Evolutionary conservation across 257 asterid species (phyloP), one percentile per base, ranked within the genome.

Genomic region (Gardenia jasminoides): DNA sequence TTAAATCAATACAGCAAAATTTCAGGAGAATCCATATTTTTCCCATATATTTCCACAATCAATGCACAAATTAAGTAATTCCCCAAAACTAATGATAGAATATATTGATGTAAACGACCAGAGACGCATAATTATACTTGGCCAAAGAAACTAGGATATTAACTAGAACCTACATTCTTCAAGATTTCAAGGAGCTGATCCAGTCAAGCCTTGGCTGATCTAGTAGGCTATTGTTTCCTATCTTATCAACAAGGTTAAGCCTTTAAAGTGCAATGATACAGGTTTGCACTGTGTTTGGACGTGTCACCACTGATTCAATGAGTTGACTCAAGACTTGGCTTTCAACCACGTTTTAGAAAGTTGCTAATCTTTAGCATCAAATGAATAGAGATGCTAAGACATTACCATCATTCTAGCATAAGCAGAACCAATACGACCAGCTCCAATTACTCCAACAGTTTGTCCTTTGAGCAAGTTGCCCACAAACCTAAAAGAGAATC

Each of bases 331-430:
- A 72, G 76, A n/a, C 76, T 39, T 30, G 17, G 58, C 1, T 26
- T 19, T 70, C 76, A 78, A 41, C 41, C 33, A 48, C 33, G 30
- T n/a, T 48, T 10, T 33, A 41, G 19, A 0, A 73, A 19, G 26
- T 20, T 54, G 67, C 43, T 54, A 24, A 61, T 20, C 19, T 36
- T 39, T 12, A 36, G 3, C 10, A 31, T 50, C 26, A 39, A 15
- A 19, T 19, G 77, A 46, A 20, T 20, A 15, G 36, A 48, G 76
- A 50, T 31, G 52, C 24, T 13, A 19, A 20, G 31, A 72, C 74
- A 74, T 75, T 89, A 91, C 98, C 99, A 94, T 94, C 98, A 93
- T 94, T 92, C 99, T 91, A 76, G 99, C 99, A 83, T 94, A 94
- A 48, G 99, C 98, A 76, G 99, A 94, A 52, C 98, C 98, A 75